A percentile compares a stretch with the other conserved stretches of the same genome.
Evolutionary conservation across 2,329 filamentous ascomycete genomes (phyloP).

Genomic region (Tolypocladium paradoxum): DNA sequence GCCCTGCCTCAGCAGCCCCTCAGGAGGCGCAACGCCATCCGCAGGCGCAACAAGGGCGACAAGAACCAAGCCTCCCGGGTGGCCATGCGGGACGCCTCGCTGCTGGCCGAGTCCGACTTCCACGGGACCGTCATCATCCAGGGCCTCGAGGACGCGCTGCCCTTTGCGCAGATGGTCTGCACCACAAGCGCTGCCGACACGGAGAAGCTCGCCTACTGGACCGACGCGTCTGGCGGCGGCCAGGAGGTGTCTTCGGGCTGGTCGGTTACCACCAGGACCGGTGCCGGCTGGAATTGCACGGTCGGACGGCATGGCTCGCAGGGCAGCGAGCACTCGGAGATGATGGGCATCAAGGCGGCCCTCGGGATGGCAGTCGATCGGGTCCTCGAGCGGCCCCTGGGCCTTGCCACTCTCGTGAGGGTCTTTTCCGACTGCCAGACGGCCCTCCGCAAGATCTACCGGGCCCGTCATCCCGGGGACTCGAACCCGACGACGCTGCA

Average conservation of each 20-base stretch:
- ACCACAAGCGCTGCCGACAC: background rate
- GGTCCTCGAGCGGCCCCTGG: background rate
- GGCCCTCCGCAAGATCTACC: background rate
- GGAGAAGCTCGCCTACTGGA: background rate
- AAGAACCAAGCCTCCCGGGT: background rate
- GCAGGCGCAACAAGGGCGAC: background rate
- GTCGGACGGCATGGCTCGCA: background rate
- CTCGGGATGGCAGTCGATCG: constrained; percentile 5
- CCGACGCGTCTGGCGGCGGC: background rate
- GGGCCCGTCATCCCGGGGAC: background rate
- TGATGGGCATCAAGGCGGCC: constrained; percentile 6
- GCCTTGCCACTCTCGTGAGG: constrained; percentile 1
- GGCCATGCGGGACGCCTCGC: background rate
- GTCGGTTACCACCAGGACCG: background rate
- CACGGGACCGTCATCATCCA: background rate
- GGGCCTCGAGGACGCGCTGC: background rate
- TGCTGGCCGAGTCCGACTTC: background rate
- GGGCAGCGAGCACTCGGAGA: background rate
- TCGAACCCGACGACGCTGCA: background rate
- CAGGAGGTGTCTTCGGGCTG: background rate
- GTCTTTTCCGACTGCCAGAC: constrained; percentile 5
- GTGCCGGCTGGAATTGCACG: background rate
- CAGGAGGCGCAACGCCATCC: background rate
- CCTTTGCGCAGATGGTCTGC: constrained; percentile 1
- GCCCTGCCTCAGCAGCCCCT: background rate